phyloP scores from a whole-genome alignment of 2,329 filamentous ascomycete genomes.

The Acrodontium crateriforme region DNA sequence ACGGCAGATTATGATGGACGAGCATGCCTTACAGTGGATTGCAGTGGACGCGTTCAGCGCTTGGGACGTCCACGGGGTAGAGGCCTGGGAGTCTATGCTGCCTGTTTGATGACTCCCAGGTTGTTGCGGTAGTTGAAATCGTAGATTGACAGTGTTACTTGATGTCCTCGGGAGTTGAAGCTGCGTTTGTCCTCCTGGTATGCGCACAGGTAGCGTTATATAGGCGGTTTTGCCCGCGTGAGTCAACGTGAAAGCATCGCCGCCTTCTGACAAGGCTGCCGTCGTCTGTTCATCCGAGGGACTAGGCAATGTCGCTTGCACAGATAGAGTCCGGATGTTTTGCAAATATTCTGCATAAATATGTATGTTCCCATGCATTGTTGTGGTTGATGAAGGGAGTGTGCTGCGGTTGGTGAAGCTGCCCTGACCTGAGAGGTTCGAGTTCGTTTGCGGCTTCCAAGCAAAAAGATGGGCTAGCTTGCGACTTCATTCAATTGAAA shows the following conservation, averaged over 20 bases:
- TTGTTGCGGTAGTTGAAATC: slow-evolving; percentile 37
- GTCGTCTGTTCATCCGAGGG: slow-evolving; percentile 29
- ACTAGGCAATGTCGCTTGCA: slow-evolving; percentile 39
- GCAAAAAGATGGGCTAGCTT: no score
- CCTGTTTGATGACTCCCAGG: slow-evolving; percentile 5
- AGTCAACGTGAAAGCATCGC: slow-evolving; percentile 28
- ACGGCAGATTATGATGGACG: slow-evolving; percentile 11
- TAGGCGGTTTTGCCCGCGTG: slow-evolving; percentile 32
- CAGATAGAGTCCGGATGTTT: slow-evolving; percentile 45
- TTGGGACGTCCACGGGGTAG: slow-evolving; percentile 32
- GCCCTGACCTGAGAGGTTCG: no score
- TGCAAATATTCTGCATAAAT: slow-evolving; percentile 48
- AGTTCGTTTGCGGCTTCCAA: no score
- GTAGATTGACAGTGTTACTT: slow-evolving; percentile 42
- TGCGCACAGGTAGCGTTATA: slow-evolving; percentile 33
- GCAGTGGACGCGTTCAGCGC: slow-evolving; percentile 15
- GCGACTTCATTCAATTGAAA: no score
- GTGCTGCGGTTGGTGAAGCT: no score
- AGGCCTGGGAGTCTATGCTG: slow-evolving; percentile 18
- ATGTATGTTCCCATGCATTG: slow-evolving; percentile 24
- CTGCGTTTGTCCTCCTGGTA: slow-evolving; percentile 34
- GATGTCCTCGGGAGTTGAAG: no score
- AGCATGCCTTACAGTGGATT: slow-evolving; percentile 18
- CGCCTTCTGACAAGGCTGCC: slow-evolving; percentile 31
- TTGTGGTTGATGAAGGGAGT: no score